phyloP scores from a whole-genome alignment of 495 filamentous ascomycete genomes.

The Penicillium simplicissimum region DNA sequence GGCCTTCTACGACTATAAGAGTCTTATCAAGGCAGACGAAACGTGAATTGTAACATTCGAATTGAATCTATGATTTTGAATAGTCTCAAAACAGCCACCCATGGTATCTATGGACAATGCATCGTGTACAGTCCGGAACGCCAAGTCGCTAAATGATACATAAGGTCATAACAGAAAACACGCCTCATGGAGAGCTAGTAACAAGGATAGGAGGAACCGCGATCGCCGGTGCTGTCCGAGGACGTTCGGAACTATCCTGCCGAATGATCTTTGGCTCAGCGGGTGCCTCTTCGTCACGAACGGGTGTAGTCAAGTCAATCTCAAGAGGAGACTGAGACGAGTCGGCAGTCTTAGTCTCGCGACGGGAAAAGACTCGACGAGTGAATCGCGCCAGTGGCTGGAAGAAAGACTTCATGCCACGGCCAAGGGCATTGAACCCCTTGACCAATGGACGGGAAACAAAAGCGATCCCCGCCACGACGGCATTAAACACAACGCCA shows the following conservation, averaged over 20 bases:
- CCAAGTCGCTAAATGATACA: slow-evolving; percentile 1
- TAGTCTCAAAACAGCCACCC: not conserved
- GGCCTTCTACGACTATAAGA: no score
- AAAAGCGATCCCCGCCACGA: slow-evolving; percentile 26
- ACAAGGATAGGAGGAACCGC: slow-evolving; percentile 41
- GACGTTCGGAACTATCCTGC: slow-evolving; percentile 22
- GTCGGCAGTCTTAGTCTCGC: not conserved
- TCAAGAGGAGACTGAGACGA: slow-evolving; percentile 1
- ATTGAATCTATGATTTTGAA: no score
- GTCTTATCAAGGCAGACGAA: no score
- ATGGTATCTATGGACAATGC: not conserved
- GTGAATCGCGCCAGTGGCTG: slow-evolving; percentile 28
- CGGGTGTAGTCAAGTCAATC: not conserved
- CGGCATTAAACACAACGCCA: slow-evolving; percentile 41
- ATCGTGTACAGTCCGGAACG: not conserved
- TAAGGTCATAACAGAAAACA: not conserved
- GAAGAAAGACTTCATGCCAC: slow-evolving; percentile 19
- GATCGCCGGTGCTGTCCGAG: slow-evolving; percentile 22
- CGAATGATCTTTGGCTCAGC: slow-evolving; percentile 10
- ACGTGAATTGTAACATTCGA: no score
- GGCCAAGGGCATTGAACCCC: slow-evolving; percentile 20
- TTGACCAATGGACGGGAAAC: slow-evolving; percentile 34
- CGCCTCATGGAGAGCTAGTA: slow-evolving; percentile 31
- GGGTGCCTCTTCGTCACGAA: slow-evolving; percentile 18
- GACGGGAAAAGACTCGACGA: slow-evolving; percentile 18